Evolutionary conservation across 2,329 filamentous ascomycete genomes (phyloP).

Genomic region (Pseudocercospora pini-densiflorae): DNA sequence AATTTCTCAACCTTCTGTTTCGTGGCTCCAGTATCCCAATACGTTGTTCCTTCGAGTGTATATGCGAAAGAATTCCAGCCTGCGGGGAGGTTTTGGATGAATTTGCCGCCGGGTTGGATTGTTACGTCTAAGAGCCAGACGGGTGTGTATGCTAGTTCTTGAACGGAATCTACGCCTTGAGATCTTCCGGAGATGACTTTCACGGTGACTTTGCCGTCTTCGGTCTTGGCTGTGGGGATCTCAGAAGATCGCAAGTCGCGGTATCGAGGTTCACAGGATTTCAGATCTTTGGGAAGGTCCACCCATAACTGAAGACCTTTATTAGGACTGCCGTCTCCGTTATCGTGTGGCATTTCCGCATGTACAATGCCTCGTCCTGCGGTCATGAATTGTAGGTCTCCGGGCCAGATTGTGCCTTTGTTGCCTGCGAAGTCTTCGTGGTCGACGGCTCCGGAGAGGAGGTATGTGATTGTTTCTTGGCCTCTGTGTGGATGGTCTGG

Average conservation of each 20-base stretch:
- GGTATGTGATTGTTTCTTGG: slow-evolving; percentile 88
- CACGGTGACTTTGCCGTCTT: slow-evolving; percentile 74
- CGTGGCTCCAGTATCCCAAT: slow-evolving; percentile 61
- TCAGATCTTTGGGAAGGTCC: slow-evolving; percentile 80
- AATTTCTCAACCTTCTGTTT: slow-evolving; percentile 66
- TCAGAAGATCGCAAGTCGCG: slow-evolving; percentile 79
- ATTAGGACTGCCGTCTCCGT: slow-evolving; percentile 74
- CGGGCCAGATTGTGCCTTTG: slow-evolving; percentile 78
- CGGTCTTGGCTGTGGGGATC: slow-evolving; percentile 74
- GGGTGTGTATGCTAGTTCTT: slow-evolving; percentile 92
- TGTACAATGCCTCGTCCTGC: slow-evolving; percentile 91
- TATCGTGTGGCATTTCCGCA: slow-evolving; percentile 77
- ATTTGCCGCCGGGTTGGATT: slow-evolving; percentile 75
- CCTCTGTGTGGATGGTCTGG: slow-evolving; percentile 62
- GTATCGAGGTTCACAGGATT: slow-evolving; percentile 89
- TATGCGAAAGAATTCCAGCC: slow-evolving; percentile 94
- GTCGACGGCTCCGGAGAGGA: slow-evolving; percentile 83
- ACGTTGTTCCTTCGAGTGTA: slow-evolving; percentile 73
- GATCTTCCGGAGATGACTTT: slow-evolving; percentile 90
- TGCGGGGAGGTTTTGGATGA: slow-evolving; percentile 74
- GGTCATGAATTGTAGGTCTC: slow-evolving; percentile 99
- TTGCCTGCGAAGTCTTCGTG: slow-evolving; percentile 92
- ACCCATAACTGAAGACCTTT: slow-evolving; percentile 96
- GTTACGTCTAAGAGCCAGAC: slow-evolving; percentile 93
- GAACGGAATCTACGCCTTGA: slow-evolving; percentile 81